These are phyloP conservation scores for Baudoinia panamericana DNA, from an alignment of 495 filamentous ascomycete genomes.

Conservation along the genomic window DNA sequence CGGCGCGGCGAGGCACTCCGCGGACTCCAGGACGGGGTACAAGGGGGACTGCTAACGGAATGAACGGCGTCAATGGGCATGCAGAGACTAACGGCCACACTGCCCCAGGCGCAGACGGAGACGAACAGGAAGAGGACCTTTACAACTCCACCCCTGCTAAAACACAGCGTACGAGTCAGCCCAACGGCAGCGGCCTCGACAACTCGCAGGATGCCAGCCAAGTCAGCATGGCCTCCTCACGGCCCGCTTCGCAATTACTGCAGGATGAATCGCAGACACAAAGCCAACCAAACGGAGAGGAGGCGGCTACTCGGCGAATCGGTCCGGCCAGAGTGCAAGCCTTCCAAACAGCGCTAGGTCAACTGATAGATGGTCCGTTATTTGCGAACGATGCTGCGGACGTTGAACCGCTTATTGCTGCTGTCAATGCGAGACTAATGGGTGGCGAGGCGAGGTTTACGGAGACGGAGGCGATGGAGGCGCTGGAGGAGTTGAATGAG, in stretches of 20 bases:
- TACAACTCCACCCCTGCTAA: constrained; percentile 43
- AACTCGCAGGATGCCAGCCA: constrained; percentile 39
- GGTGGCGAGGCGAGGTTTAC: constrained; percentile 45
- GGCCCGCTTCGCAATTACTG: constrained; percentile 52
- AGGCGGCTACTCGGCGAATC: constrained; percentile 33
- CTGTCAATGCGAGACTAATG: constrained; percentile 61
- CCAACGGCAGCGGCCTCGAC: constrained; percentile 24
- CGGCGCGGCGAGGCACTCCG: constrained; percentile 4
- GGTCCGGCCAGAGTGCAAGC: constrained; percentile 48
- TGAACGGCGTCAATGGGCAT: constrained; percentile 8
- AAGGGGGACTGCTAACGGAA: constrained; percentile 3
- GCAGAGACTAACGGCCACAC: constrained; percentile 13
- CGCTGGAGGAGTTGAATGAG: constrained; percentile 65
- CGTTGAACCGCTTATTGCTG: constrained; percentile 58
- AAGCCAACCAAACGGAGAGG: constrained; percentile 33
- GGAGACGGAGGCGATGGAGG: constrained; percentile 58
- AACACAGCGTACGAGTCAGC: constrained; percentile 33
- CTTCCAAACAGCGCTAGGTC: constrained; percentile 71
- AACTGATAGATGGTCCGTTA: constrained; percentile 60
- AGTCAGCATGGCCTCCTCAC: constrained; percentile 53
- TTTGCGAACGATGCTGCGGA: constrained; percentile 72
- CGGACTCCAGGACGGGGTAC: constrained; percentile 5
- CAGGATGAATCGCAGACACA: constrained; percentile 41
- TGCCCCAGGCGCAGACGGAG: constrained; percentile 23
- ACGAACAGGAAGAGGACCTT: constrained; percentile 42